These are phyloP conservation scores for Termitomyces sp. DNA, from an alignment of 768 basidiomycete genomes.

Conservation along the genomic window DNA sequence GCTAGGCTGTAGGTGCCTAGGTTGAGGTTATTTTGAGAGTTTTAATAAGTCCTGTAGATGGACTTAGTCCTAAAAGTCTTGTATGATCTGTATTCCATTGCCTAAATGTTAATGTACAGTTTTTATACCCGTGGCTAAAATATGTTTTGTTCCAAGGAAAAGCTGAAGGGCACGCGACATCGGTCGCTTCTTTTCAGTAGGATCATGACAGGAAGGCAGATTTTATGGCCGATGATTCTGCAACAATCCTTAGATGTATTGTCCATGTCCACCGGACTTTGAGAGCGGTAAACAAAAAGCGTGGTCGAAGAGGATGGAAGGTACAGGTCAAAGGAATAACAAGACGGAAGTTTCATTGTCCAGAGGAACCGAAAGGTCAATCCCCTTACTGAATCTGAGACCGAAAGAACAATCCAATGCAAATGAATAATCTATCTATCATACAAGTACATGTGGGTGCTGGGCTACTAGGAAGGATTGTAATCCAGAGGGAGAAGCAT, in stretches of 20 bases:
- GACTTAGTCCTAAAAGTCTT: too few relatives aligned
- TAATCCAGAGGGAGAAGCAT: background rate
- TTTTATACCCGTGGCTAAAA: too few relatives aligned
- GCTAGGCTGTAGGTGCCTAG: too few relatives aligned
- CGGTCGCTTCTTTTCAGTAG: background rate
- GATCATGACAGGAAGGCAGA: background rate
- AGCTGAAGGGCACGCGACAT: background rate
- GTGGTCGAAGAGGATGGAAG: too few relatives aligned
- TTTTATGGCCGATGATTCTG: background rate
- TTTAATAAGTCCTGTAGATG: too few relatives aligned
- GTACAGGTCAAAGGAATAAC: too few relatives aligned
- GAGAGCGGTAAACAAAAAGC: background rate
- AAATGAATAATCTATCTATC: background rate
- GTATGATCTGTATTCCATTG: too few relatives aligned
- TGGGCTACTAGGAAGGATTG: background rate
- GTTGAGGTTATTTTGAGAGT: too few relatives aligned
- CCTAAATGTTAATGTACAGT: too few relatives aligned
- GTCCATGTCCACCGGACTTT: background rate
- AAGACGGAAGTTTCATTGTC: too few relatives aligned
- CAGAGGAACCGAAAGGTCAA: background rate
- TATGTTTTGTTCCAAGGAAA: background rate
- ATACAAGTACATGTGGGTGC: slow-evolving; percentile 5
- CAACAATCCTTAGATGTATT: background rate
- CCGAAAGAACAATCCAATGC: background rate
- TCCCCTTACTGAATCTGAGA: background rate